Base-by-base conservation (phyloP, 2,329 filamentous ascomycete genomes). In the Decorospora gaudefroyi region DNA sequence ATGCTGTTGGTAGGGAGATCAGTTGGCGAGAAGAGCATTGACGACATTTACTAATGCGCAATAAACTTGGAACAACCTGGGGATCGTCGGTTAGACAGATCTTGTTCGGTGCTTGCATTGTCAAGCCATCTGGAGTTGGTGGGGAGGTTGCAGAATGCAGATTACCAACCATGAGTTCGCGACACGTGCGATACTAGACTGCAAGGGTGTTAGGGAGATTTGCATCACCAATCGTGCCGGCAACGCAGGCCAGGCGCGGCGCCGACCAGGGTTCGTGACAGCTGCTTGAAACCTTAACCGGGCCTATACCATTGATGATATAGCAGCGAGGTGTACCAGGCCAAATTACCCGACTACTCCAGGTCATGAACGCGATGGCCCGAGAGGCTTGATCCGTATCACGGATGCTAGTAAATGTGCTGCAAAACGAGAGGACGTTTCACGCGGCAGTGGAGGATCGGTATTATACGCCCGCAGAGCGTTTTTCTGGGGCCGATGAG, bases 261-360 rank as follows among this genome's bases (percentile, higher is more conserved):
- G 33, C 32, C 26, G 8, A 32, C 40, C 31, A 45, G 19, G 18
- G 25, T 10, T 31, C 48, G 35, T 26, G 35, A 49, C 49, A 15
- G 38, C n/a, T 34, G 17, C 36, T 28, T 43, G 16, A 17, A 26
- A 28, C 21, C 42, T 33, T 39, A 25, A 11, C 42, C 30, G 37
- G 49, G 38, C 23, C 35, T 46, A 49, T 15, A 28, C 32, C 17
- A 16, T 47, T 33, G 21, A 13, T 29, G 30, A 31, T 46, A 34
- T 17, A 23, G 33, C 23, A 42, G 38, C 25, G 42, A 42, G 22
- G 28, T 6, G 25, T 60, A 81, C 74, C 83, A 56, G 83, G 69
- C 47, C 17, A 12, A 17, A 44, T 43, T 36, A 42, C 34, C 42
- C 46, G 42, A 38, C 19, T 34, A 16, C 26, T 19, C 25, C n/a